Percentiles rank a stretch among this genome's conserved stretches.
Conservation (phyloP, 306 rosid genomes). For the Trifolium subterraneum region DNA sequence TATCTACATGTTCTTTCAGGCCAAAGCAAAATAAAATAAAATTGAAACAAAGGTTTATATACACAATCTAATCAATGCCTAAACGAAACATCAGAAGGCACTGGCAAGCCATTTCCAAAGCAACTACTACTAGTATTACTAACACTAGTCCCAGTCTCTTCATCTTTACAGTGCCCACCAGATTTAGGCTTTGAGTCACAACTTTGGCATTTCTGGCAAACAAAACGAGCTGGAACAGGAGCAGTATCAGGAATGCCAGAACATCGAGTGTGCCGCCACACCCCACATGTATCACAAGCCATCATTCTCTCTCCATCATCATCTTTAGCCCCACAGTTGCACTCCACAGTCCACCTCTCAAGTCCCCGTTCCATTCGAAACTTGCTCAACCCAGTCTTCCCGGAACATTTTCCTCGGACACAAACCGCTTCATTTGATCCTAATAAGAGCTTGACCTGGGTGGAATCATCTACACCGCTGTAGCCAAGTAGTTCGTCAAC, state of each 20-base stretch:
- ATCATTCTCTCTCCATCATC: conserved; percentile 98
- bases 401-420: conserved; percentile 73
- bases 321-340: conserved; percentile 89
- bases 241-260: conserved; percentile 72
- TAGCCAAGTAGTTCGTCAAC: conserved; percentile 72
- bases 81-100: conserved; percentile 54
- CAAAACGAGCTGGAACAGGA: conserved; percentile 71
- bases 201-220: conserved; percentile 70
- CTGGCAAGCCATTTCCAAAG: conserved; percentile 51
- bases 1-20: conserved; percentile 57
- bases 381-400: conserved; percentile 66
- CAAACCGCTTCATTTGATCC: conserved; percentile 59
- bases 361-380: conserved; percentile 89
- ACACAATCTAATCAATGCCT: conserved; percentile 32
- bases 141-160: conserved; percentile 50
- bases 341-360: conserved; percentile 96
- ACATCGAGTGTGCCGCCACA: conserved; percentile 92
- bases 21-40: conserved; percentile 31
- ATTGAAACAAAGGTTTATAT: conserved; percentile 8
- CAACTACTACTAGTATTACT: conserved; percentile 43
- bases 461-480: conserved; percentile 74
- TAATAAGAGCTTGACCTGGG: conserved; percentile 63
- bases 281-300: conserved; percentile 87
- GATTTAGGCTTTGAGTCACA: conserved; percentile 40
- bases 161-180: conserved; percentile 58